Evolutionary conservation across 345 rosid species (phyloP), one percentile per base, ranked within the genome.

Genomic region (Jatropha curcas): DNA sequence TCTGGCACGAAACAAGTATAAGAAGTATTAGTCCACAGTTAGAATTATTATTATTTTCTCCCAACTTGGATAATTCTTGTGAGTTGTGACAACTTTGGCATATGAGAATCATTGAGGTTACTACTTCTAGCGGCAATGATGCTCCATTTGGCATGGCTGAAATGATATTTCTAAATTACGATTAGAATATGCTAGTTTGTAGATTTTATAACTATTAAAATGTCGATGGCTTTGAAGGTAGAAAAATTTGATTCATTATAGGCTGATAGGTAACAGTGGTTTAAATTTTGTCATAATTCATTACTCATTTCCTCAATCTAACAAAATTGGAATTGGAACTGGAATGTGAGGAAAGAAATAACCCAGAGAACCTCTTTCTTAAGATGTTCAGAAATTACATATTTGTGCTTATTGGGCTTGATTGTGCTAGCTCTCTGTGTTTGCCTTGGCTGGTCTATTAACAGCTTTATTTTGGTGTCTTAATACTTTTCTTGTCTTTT

Each of bases 401-500:
- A 12, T 34, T 20, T n/a, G n/a, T n/a, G n/a, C n/a, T n/a, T n/a
- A n/a, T n/a, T n/a, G n/a, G n/a, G n/a, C n/a, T n/a, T n/a, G n/a
- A n/a, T n/a, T n/a, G n/a, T n/a, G n/a, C n/a, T n/a, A n/a, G n/a
- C n/a, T n/a, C n/a, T n/a, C n/a, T n/a, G n/a, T n/a, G n/a, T n/a
- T n/a, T n/a, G n/a, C n/a, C n/a, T n/a, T n/a, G n/a, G n/a, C n/a
- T n/a, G n/a, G n/a, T n/a, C n/a, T n/a, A n/a, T n/a, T n/a, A n/a
- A n/a, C n/a, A n/a, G n/a, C n/a, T n/a, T n/a, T n/a, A n/a, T n/a
- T n/a, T n/a, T 20, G 48, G 37, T 1, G 9, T 46, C 1, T 35
- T 80, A 22, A 68, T 61, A 19, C n/a, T 7, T 22, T 34, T 74
- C 12, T 43, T 74, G 5, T 46, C 9, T 67, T 70, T 74, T 22